Percentiles rank a stretch among this genome's conserved stretches.
These are phyloP conservation scores for Solanum pinnatisectum DNA, from an alignment of 257 asterid genomes.

Conservation along the genomic window DNA sequence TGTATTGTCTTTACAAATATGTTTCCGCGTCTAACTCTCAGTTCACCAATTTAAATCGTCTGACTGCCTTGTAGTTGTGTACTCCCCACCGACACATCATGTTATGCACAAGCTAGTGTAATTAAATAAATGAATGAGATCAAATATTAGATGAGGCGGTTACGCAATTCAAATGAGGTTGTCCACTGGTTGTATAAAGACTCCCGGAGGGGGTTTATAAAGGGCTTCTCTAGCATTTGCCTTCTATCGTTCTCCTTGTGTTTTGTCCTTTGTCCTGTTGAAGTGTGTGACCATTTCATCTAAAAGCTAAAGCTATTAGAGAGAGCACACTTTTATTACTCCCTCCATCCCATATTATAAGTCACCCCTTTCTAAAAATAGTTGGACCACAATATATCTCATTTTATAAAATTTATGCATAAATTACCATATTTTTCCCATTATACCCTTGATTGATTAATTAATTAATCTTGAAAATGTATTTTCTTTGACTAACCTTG, in stretches of 20 bases:
- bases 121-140: background rate
- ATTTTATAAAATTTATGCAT: too few species aligned
- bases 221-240: background rate
- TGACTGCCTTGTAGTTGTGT: background rate
- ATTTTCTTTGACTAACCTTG: too few species aligned
- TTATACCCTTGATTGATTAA: too few species aligned
- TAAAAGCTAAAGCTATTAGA: too few species aligned
- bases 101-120: background rate
- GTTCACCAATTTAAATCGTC: background rate
- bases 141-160: background rate
- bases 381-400: too few species aligned
- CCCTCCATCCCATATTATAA: too few species aligned
- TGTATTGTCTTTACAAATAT: background rate
- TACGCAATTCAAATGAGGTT: background rate
- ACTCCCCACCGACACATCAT: background rate
- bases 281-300: too few species aligned
- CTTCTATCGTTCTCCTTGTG: background rate
- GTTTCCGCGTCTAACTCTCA: background rate
- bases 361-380: too few species aligned
- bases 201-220: background rate
- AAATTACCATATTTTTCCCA: too few species aligned
- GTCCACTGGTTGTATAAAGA: background rate
- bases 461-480: too few species aligned
- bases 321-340: too few species aligned
- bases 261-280: too few species aligned